phyloP scores from a whole-genome alignment of 768 basidiomycete genomes.

The Trametes meyenii region DNA sequence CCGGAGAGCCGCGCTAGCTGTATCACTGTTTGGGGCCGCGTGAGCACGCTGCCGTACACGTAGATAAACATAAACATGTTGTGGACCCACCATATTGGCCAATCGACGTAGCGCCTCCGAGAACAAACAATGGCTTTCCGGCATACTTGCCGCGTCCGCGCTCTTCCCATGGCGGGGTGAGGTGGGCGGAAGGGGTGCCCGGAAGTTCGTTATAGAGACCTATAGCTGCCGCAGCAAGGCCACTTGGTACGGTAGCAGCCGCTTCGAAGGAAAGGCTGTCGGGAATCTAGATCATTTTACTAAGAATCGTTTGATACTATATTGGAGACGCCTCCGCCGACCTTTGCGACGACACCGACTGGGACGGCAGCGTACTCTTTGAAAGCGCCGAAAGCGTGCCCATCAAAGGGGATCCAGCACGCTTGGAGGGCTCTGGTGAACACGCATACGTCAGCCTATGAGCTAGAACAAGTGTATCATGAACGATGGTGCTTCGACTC shows the following conservation, averaged over 20 bases:
- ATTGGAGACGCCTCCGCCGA: background rate
- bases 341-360: background rate
- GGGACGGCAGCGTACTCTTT: background rate
- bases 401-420: too few relatives aligned
- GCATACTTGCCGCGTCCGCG: conserved; percentile 26
- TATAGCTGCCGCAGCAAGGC: conserved; percentile 17
- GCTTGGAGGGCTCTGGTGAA: too few relatives aligned
- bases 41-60: background rate
- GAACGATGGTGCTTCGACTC: background rate
- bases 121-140: conserved; percentile 30
- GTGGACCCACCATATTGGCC: conserved; percentile 32
- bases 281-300: conserved; percentile 12
- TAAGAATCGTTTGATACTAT: background rate
- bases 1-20: conserved; percentile 35
- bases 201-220: conserved; percentile 16
- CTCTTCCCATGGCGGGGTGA: conserved; percentile 28
- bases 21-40: conserved; percentile 25
- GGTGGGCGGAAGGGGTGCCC: conserved; percentile 21
- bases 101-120: conserved; percentile 33
- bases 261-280: conserved; percentile 17
- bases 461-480: too few relatives aligned
- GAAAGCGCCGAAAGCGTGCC: conserved; percentile 1
- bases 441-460: too few relatives aligned
- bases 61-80: background rate
- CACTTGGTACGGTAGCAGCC: conserved; percentile 18